Evolutionary conservation across 2,329 filamentous ascomycete genomes (phyloP), one percentile per base, ranked within the genome.

Genomic region (Alternaria gaisen): DNA sequence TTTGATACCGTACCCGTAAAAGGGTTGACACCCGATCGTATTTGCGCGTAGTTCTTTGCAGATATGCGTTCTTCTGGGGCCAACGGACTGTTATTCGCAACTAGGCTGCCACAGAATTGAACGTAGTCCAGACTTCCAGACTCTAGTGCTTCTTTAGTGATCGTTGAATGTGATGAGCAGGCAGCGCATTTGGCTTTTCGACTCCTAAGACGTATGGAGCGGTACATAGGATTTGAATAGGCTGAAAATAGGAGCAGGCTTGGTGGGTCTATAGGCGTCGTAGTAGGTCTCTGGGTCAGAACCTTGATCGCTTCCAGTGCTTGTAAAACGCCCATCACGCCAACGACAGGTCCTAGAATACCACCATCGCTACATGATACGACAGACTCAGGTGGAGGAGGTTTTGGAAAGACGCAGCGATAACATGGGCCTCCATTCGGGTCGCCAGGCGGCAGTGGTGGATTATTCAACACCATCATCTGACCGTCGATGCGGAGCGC

Each of bases 341-440:
- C 95, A 0, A 99, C 95, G 0, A 97, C 93, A 0, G 95, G 94
- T 0, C 95, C 95, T 1, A 99, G 73, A 9, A 99, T 93, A 0
- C 95, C 95, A 10, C 94, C 94, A 76, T 99, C 95, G 41, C 94
- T 93, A 72, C 95, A 99, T 61, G 90, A 93, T 1, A 92, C 84
- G 1, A 97, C 90, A 58, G 88, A 93, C 42, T 91, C 91, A 0
- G 92, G 87, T 0, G 94, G 93, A 0, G 95, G 94, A 0, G 95
- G 94, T 38, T 86, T 90, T 0, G 93, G 94, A 70, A 97, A 99
- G 12, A 98, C 87, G 74, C 95, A 99, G 42, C 95, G 86, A 79
- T 99, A 99, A 79, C 95, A 99, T 0, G 94, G 94, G 0, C 93
- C 91, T 34, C 91, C 90, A 0, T 80, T 72, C 3, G 75, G 56